Conservation (phyloP, 768 basidiomycete genomes). For the Galerina sulciceps region DNA sequence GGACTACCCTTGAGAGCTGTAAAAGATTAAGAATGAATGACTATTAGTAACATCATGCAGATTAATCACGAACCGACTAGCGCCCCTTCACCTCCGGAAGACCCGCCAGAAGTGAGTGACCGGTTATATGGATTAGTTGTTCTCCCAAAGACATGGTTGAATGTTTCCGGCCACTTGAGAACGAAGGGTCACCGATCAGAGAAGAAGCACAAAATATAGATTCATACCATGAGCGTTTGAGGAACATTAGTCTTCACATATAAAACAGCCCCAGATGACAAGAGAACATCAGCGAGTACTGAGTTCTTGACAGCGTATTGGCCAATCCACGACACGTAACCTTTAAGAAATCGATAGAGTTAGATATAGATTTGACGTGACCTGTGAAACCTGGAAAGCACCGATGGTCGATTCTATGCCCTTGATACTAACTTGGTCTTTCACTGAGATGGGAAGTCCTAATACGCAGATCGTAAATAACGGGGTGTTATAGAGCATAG, state of each 20-base stretch:
- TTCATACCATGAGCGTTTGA: slow-evolving; percentile 70
- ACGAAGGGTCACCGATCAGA: neutral
- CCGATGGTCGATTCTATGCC: slow-evolving; percentile 76
- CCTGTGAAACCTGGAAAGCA: slow-evolving; percentile 18
- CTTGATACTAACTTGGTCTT: slow-evolving; percentile 73
- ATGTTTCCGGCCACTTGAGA: slow-evolving; percentile 73
- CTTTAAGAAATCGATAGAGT: slow-evolving; percentile 30
- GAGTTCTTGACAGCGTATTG: slow-evolving; percentile 60
- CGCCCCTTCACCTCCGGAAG: slow-evolving; percentile 87
- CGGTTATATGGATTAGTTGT: slow-evolving; percentile 80
- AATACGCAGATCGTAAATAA: neutral
- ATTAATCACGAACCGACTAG: slow-evolving; percentile 51
- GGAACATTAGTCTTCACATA: slow-evolving; percentile 80
- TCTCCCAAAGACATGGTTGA: slow-evolving; percentile 79
- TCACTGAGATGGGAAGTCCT: slow-evolving; percentile 70
- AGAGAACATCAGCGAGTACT: slow-evolving; percentile 68
- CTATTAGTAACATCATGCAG: neutral
- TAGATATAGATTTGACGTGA: neutral
- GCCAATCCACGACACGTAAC: slow-evolving; percentile 77
- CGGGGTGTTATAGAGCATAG: neutral
- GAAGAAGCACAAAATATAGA: neutral
- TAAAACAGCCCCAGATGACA: slow-evolving; percentile 68
- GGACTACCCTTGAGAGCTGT: slow-evolving; percentile 50
- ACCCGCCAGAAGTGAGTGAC: slow-evolving; percentile 74
- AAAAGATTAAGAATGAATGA: neutral